phyloP scores from a whole-genome alignment of 805 yeast species.

The Wickerhamiella azyma region DNA sequence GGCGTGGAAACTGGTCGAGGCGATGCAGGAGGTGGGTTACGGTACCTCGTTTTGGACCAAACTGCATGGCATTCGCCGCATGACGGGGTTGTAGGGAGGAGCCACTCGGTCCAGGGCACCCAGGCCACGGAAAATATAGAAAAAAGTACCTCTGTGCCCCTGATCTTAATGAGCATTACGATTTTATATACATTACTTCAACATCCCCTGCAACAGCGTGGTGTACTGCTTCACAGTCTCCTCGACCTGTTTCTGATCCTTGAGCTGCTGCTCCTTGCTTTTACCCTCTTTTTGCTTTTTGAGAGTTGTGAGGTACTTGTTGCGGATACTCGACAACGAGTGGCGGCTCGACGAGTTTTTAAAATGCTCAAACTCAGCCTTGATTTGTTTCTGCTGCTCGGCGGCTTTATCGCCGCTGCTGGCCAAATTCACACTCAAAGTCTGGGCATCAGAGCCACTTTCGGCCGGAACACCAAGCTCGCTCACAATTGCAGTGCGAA shows the following conservation, averaged over 20 bases:
- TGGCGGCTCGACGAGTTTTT: conserved; percentile 36
- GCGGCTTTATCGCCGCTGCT: conserved; percentile 53
- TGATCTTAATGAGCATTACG: background rate
- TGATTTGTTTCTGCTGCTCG: conserved; percentile 43
- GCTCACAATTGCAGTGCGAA: conserved; percentile 57
- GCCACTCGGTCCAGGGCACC: background rate
- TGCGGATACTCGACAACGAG: conserved; percentile 46
- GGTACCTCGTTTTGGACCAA: conserved; percentile 52
- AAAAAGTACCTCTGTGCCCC: too few species aligned
- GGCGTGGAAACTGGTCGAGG: conserved; percentile 81
- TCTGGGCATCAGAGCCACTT: conserved; percentile 59
- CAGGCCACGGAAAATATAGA: background rate
- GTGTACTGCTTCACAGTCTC: conserved; percentile 51
- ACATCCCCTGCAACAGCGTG: conserved; percentile 41
- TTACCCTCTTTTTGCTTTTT: conserved; percentile 38
- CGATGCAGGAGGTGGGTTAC: conserved; percentile 75
- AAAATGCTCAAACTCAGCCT: conserved; percentile 50
- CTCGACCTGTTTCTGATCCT: conserved; percentile 49
- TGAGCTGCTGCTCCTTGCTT: conserved; percentile 30
- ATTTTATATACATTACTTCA: conserved; percentile 13
- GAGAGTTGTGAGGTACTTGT: conserved; percentile 41
- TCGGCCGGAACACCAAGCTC: conserved; percentile 70
- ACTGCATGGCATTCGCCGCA: conserved; percentile 38
- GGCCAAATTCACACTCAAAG: conserved; percentile 61
- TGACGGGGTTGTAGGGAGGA: conserved; percentile 23